These are phyloP conservation scores for Ambrosia artemisiifolia DNA, from an alignment of 129 eudicot species.

Conservation along the genomic window DNA sequence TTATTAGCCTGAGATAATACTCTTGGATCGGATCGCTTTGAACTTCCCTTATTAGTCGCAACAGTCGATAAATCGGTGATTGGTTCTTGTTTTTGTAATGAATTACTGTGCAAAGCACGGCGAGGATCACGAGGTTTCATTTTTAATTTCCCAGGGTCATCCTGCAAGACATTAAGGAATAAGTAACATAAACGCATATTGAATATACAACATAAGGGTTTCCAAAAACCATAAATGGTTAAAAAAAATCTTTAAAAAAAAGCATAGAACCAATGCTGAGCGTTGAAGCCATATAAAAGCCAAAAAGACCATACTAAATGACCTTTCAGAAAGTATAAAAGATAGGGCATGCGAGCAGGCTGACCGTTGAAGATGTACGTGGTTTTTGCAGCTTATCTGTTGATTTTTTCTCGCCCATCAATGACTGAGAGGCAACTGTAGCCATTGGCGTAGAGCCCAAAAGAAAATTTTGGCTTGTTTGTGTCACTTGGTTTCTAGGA, in stretches of 20 bases:
- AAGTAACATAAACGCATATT: neutral
- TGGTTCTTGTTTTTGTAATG: slow-evolving; percentile 36
- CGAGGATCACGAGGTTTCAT: slow-evolving; percentile 99
- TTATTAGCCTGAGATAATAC: slow-evolving; percentile 29
- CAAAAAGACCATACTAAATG: neutral
- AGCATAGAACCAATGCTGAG: neutral
- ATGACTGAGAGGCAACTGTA: slow-evolving; percentile 32
- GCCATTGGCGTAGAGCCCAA: slow-evolving; percentile 42
- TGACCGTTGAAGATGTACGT: slow-evolving; percentile 49
- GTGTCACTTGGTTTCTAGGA: slow-evolving; percentile 32
- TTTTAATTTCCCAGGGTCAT: slow-evolving; percentile 61
- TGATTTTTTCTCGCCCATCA: slow-evolving; percentile 37
- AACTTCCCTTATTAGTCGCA: slow-evolving; percentile 32
- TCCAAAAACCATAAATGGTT: neutral
- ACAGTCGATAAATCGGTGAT: slow-evolving; percentile 25
- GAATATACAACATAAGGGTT: neutral
- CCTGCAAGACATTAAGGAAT: slow-evolving; percentile 44
- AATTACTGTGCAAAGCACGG: slow-evolving; percentile 60
- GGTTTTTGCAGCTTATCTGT: slow-evolving; percentile 51
- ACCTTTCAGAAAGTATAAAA: neutral
- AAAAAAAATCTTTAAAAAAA: neutral
- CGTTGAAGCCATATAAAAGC: neutral
- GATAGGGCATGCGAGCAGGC: slow-evolving; percentile 15
- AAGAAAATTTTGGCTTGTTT: slow-evolving; percentile 41
- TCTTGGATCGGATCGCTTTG: slow-evolving; percentile 46